Conservation (phyloP, 306 rosid species). For the Begonia peltatifolia region DNA sequence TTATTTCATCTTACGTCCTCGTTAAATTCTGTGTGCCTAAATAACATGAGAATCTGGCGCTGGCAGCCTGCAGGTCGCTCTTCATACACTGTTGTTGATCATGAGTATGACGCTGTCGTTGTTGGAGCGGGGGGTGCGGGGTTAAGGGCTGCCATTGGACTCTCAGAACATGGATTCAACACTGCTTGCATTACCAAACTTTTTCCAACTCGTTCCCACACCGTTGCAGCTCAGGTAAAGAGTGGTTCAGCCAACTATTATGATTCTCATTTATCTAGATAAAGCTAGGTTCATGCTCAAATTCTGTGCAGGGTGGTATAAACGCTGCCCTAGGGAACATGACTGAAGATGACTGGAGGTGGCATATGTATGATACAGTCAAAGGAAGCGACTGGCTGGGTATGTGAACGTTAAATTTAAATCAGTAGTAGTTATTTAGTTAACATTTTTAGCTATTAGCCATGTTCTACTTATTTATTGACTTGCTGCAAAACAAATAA, state of each 20-base stretch:
- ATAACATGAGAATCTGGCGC: slow-evolving; percentile 1
- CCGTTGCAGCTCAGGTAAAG: slow-evolving; percentile 95
- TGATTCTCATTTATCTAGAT: too few species aligned
- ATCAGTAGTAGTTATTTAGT: neutral
- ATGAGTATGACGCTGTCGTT: slow-evolving; percentile 75
- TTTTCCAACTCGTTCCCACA: slow-evolving; percentile 96
- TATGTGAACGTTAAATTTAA: slow-evolving; percentile 9
- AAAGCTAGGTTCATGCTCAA: neutral
- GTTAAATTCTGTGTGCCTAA: neutral
- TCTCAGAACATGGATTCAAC: slow-evolving; percentile 89
- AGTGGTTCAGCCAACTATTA: neutral
- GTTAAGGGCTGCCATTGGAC: slow-evolving; percentile 87
- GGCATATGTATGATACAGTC: slow-evolving; percentile 97
- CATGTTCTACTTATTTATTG: too few species aligned
- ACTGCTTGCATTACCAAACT: slow-evolving; percentile 95
- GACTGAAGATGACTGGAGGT: slow-evolving; percentile 95
- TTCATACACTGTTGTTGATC: slow-evolving; percentile 82
- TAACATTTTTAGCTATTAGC: too few species aligned
- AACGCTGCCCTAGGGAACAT: slow-evolving; percentile 90
- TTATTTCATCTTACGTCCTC: too few species aligned
- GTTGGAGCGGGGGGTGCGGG: slow-evolving; percentile 99
- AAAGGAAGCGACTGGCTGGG: slow-evolving; percentile 98
- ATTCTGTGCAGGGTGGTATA: slow-evolving; percentile 60
- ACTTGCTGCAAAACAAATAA: too few species aligned
- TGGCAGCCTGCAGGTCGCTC: slow-evolving; percentile 47